Evolutionary conservation across 169 alveolate genomes (phyloP).

Genomic region (Cryptosporidium viatorum): DNA sequence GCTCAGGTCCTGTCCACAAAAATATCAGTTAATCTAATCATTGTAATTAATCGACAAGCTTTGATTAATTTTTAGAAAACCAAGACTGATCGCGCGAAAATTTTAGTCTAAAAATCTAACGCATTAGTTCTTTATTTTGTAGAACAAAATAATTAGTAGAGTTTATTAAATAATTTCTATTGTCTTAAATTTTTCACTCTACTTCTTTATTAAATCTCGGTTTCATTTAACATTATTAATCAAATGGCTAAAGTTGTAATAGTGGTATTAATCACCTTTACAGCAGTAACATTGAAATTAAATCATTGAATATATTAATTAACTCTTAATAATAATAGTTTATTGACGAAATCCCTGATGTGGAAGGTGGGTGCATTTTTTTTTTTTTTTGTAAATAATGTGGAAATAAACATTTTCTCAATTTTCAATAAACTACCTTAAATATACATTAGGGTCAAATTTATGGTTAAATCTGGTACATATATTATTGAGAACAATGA

Average conservation of each 20-base stretch:
- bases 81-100: not conserved
- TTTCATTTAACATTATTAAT: no score
- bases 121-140: no score
- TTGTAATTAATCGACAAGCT: not conserved
- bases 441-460: not conserved
- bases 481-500: conserved; percentile 50
- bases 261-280: not conserved
- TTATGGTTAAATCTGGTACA: not conserved
- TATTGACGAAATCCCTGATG: not conserved
- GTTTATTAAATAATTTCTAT: no score
- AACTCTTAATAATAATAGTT: not conserved
- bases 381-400: not conserved
- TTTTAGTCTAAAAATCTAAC: no score
- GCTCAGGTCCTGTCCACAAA: not conserved
- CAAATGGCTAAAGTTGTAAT: no score
- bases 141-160: no score
- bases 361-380: conserved; percentile 27
- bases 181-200: no score
- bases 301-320: not conserved
- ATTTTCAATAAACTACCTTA: not conserved
- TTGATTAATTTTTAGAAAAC: not conserved
- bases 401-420: conserved; percentile 2
- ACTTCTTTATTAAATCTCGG: not conserved
- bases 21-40: no score
- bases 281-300: not conserved